Evolutionary conservation across 2,329 filamentous ascomycete species (phyloP).

Genomic region (Magnaporthales sp.): DNA sequence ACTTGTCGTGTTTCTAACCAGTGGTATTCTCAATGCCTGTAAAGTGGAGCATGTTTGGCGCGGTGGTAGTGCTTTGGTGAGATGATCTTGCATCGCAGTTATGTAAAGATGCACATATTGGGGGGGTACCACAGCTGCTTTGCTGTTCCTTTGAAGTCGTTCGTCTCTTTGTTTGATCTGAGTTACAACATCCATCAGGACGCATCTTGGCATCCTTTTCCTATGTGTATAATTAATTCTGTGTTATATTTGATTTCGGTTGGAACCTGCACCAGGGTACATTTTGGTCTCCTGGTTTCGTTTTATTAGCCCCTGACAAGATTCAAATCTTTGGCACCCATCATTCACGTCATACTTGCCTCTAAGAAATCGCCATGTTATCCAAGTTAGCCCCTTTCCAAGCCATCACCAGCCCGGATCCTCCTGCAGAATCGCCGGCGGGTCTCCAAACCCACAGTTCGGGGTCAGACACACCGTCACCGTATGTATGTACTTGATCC

Average conservation of each 20-base stretch:
- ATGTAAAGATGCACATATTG: not conserved
- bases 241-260: not conserved
- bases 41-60: not conserved
- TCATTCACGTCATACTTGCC: not conserved
- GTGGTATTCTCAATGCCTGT: constrained; percentile 4
- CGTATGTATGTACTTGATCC: constrained; percentile 23
- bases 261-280: not conserved
- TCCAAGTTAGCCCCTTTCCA: not conserved
- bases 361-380: not conserved
- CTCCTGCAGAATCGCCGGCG: not conserved
- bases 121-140: not conserved
- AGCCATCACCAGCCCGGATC: constrained; percentile 4
- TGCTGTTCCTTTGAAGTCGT: not conserved
- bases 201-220: not conserved
- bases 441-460: constrained; percentile 5
- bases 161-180: not conserved
- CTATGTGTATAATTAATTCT: not conserved
- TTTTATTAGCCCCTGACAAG: not conserved
- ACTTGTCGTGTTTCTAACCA: constrained; percentile 1
- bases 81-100: not conserved
- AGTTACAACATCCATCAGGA: not conserved
- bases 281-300: not conserved
- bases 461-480: constrained; percentile 16
- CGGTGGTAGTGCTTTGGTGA: not conserved
- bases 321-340: not conserved